Conservation (phyloP, 176 grass and related monocot genomes). For the Zoysia japonica region DNA sequence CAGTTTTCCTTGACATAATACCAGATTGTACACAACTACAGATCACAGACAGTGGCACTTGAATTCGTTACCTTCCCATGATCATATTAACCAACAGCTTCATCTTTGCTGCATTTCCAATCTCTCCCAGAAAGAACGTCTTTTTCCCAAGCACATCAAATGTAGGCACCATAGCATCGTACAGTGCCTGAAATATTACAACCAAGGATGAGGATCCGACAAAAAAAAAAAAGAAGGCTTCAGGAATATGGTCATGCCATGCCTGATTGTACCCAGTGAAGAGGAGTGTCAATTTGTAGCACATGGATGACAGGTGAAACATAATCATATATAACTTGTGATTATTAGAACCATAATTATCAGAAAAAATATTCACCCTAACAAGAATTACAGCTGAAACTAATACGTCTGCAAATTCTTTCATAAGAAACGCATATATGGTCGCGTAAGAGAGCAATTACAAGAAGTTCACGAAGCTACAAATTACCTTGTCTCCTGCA, state of each 20-base stretch:
- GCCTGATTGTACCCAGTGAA: background rate
- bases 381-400: no score
- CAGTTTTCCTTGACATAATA: conserved; percentile 13
- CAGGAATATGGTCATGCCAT: background rate
- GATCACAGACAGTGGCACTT: background rate
- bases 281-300: conserved; percentile 12
- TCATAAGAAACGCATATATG: no score
- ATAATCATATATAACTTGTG: background rate
- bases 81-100: conserved; percentile 99
- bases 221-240: conserved; percentile 9
- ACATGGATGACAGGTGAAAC: background rate
- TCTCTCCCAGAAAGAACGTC: conserved; percentile 85
- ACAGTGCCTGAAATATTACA: conserved; percentile 59
- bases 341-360: background rate
- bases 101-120: conserved; percentile 97
- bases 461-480: background rate
- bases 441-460: no score
- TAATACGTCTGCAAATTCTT: no score
- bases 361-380: no score
- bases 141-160: conserved; percentile 88
- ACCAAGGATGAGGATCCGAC: background rate
- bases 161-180: conserved; percentile 75
- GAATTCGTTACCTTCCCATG: conserved; percentile 72
- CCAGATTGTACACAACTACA: no score
- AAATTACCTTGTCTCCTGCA: conserved; percentile 82